Evolutionary conservation across 192 early-diverging fungal species (phyloP).

Genomic region (Coemansia sp.): DNA sequence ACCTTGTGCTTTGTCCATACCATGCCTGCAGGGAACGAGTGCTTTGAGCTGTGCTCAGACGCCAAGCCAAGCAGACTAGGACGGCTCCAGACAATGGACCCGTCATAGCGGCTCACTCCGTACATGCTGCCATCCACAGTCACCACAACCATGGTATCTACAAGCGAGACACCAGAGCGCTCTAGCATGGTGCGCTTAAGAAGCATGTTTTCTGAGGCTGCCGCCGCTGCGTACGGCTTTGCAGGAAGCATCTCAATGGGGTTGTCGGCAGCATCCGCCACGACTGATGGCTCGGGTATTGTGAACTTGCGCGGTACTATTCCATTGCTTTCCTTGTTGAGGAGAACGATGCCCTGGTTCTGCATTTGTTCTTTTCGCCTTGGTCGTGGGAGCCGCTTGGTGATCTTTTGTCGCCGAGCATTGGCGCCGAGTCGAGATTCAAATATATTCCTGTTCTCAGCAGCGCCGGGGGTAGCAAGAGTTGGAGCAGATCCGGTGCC

Average conservation of each 20-base stretch:
- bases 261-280: constrained; percentile 42
- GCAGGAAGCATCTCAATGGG: constrained; percentile 46
- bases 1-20: constrained; percentile 30
- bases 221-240: constrained; percentile 25
- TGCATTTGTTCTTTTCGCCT: constrained; percentile 2
- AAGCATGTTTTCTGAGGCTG: constrained; percentile 30
- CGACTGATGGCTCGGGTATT: constrained; percentile 45
- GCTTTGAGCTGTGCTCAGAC: constrained; percentile 1
- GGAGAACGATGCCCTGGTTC: constrained; percentile 15
- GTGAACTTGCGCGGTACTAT: constrained; percentile 53
- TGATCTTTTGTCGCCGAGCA: not conserved
- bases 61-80: constrained; percentile 24
- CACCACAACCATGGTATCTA: constrained; percentile 45
- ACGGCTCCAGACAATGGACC: constrained; percentile 47
- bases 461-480: not conserved
- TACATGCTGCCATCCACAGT: constrained; percentile 52
- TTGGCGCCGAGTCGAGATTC: not conserved
- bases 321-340: constrained; percentile 25
- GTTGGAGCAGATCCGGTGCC: not conserved
- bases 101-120: constrained; percentile 43
- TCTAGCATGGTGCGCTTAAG: constrained; percentile 35
- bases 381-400: not conserved
- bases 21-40: constrained; percentile 32
- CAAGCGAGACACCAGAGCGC: constrained; percentile 32
- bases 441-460: not conserved